Evolutionary conservation across 1,139 yeast genomes (phyloP).

Genomic region (Hansenula sp.): DNA sequence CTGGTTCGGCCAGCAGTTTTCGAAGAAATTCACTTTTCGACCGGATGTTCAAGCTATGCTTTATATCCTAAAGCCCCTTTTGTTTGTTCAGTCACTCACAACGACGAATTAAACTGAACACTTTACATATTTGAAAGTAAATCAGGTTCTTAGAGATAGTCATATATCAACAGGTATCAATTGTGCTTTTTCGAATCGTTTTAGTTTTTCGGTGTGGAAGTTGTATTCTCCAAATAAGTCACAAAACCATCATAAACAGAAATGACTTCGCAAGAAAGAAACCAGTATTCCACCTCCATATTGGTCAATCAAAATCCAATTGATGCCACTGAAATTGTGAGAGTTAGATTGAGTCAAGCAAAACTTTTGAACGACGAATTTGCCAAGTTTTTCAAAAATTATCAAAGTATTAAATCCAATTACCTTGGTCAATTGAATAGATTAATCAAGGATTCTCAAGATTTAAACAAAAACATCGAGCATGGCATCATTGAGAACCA

Average conservation of each 20-base stretch:
- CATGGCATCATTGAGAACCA: slow-evolving; percentile 28
- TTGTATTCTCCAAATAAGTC: too few relatives aligned
- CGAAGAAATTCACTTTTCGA: too few relatives aligned
- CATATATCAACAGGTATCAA: too few relatives aligned
- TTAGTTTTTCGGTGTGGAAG: too few relatives aligned
- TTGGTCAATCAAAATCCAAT: slow-evolving; percentile 41
- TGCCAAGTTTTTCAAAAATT: slow-evolving; percentile 52
- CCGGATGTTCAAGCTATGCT: too few relatives aligned
- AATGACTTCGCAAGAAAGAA: slow-evolving; percentile 29
- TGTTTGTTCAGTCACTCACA: too few relatives aligned
- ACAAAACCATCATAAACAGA: neutral
- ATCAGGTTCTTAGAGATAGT: too few relatives aligned
- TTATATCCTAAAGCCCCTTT: too few relatives aligned
- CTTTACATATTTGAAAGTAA: too few relatives aligned
- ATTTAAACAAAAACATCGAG: slow-evolving; percentile 31
- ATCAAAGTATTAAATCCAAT: slow-evolving; percentile 43
- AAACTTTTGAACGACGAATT: slow-evolving; percentile 45
- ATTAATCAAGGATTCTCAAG: slow-evolving; percentile 42
- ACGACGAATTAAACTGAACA: too few relatives aligned
- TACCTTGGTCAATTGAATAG: slow-evolving; percentile 49
- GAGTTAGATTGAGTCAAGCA: slow-evolving; percentile 42
- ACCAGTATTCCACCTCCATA: slow-evolving; percentile 40
- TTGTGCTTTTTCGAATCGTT: too few relatives aligned
- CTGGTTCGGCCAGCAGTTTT: too few relatives aligned
- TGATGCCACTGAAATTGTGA: slow-evolving; percentile 44